Evolutionary conservation across 2,329 filamentous ascomycete species (phyloP).

Genomic region (Aspergillus sp.): DNA sequence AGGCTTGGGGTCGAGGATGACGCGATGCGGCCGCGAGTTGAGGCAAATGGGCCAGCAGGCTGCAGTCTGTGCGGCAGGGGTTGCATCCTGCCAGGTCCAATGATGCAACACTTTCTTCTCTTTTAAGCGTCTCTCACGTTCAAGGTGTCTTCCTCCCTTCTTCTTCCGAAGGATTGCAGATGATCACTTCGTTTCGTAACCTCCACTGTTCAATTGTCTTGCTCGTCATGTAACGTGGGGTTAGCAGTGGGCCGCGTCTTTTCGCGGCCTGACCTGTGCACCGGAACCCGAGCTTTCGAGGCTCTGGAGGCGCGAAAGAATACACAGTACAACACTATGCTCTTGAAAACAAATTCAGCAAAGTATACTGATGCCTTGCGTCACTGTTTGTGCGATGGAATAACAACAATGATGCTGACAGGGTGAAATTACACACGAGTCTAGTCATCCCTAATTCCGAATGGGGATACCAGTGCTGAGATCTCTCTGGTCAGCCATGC

Average conservation of each 20-base stretch:
- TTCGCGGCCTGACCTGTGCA: not conserved
- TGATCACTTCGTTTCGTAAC: not conserved
- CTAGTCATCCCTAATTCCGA: not conserved
- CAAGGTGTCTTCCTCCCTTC: not conserved
- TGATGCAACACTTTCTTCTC: constrained; percentile 2
- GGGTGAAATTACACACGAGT: not conserved
- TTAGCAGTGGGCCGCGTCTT: not conserved
- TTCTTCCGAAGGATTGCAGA: not conserved
- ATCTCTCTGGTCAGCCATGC: not conserved
- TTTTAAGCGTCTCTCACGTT: not conserved
- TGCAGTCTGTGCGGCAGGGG: constrained; percentile 9
- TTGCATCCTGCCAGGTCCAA: constrained; percentile 8
- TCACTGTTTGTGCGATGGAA: too few relatives aligned
- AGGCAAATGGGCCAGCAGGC: constrained; percentile 14
- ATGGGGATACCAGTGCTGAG: not conserved
- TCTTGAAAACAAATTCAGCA: too few relatives aligned
- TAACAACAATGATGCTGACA: not conserved
- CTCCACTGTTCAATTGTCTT: not conserved
- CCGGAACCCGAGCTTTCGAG: not conserved
- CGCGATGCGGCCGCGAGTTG: constrained; percentile 21
- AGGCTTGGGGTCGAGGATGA: constrained; percentile 19
- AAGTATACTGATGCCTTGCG: not conserved
- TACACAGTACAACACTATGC: too few relatives aligned
- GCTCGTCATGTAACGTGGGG: not conserved
- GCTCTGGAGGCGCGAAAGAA: not conserved